Conservation (phyloP, 2,329 filamentous ascomycete species). For the Ascochyta pisi region DNA sequence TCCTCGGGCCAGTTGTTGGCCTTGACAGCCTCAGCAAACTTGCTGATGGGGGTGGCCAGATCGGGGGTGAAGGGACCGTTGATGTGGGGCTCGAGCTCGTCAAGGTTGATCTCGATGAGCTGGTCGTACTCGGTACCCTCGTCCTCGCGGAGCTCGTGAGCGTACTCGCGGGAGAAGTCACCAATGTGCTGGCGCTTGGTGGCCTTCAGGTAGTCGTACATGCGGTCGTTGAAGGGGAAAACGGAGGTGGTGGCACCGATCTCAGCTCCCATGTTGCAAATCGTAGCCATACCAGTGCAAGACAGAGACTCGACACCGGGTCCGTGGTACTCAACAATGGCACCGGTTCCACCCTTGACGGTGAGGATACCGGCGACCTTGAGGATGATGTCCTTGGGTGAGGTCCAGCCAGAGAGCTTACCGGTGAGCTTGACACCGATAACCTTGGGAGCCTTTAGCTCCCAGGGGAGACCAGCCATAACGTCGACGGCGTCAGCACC, state of each 20-base stretch:
- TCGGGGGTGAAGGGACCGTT: constrained; percentile 99
- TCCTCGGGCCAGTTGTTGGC: constrained; percentile 96
- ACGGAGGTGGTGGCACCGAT: constrained; percentile 87
- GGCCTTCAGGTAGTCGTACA: constrained; percentile 93
- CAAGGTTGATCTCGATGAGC: constrained; percentile 94
- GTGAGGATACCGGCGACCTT: constrained; percentile 97
- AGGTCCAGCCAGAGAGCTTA: constrained; percentile 85
- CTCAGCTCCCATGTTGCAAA: constrained; percentile 62
- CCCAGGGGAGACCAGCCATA: constrained; percentile 97
- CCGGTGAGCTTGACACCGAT: constrained; percentile 97
- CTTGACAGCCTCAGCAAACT: constrained; percentile 94
- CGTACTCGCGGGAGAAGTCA: constrained; percentile 85
- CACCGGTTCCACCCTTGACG: constrained; percentile 96
- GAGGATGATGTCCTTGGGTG: constrained; percentile 96
- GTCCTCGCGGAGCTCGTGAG: constrained; percentile 84
- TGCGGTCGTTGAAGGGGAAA: constrained; percentile 97
- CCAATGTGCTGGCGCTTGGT: constrained; percentile 92
- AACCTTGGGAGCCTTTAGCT: constrained; percentile 95
- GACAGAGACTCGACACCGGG: constrained; percentile 77
- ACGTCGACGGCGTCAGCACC: constrained; percentile 97
- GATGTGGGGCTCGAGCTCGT: constrained; percentile 94
- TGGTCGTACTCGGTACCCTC: constrained; percentile 94
- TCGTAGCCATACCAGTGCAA: constrained; percentile 87
- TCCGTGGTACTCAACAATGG: constrained; percentile 79
- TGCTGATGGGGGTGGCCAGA: constrained; percentile 95